Percentiles rank a stretch among this genome's conserved stretches.
Conservation (phyloP, 306 rosid genomes). For the Ormosia emarginata region DNA sequence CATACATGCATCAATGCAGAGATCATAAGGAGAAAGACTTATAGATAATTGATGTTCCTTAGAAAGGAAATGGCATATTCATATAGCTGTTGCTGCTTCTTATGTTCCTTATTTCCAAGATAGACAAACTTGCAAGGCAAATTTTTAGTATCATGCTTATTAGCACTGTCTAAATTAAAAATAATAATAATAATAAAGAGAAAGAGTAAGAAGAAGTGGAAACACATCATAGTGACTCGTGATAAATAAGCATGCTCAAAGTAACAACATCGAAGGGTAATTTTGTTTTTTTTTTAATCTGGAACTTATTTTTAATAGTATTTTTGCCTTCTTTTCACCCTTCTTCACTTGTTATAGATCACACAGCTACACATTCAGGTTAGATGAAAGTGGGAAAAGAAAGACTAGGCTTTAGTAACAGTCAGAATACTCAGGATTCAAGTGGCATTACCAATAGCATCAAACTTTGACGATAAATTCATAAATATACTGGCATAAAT, state of each 20-base stretch:
- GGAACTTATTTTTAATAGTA: neutral
- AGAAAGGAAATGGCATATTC: neutral
- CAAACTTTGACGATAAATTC: neutral
- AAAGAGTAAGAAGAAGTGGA: too few relatives aligned
- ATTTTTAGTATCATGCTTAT: neutral
- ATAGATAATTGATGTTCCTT: neutral
- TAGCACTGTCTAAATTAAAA: neutral
- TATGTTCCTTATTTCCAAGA: neutral
- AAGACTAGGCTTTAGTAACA: neutral
- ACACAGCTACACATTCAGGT: neutral
- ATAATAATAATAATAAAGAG: too few relatives aligned
- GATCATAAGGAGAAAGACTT: neutral
- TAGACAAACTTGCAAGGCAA: neutral
- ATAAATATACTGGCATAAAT: neutral
- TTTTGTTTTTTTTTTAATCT: neutral
- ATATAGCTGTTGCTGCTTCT: neutral
- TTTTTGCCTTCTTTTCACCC: neutral
- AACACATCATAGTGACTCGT: neutral
- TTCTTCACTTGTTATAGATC: constrained; percentile 5
- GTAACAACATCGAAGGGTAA: neutral
- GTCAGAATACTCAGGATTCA: neutral
- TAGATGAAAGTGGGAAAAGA: neutral
- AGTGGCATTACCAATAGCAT: neutral
- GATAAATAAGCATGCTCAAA: neutral
- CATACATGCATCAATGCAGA: neutral